A percentile compares a stretch with the other conserved stretches of the same genome.
Evolutionary conservation across 768 basidiomycete genomes (phyloP).

Genomic region (Coprinopsis strossmayeri): DNA sequence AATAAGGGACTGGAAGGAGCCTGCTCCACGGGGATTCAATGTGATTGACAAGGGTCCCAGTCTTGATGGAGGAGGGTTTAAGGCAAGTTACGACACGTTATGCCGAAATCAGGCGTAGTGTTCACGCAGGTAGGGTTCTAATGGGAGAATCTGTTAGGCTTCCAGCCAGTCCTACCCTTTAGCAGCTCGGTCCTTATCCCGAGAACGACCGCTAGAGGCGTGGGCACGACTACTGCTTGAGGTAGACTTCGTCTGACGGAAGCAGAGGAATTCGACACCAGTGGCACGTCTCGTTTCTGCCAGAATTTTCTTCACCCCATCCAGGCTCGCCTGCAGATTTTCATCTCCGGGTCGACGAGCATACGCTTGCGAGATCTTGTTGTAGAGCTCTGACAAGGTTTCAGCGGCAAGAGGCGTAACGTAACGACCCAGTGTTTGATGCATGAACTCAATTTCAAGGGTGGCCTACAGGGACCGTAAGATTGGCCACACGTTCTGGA

Average conservation of each 20-base stretch:
- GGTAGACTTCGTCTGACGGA: slow-evolving; percentile 62
- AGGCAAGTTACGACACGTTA: background rate
- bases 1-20: background rate
- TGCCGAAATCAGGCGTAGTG: background rate
- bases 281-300: slow-evolving; percentile 86
- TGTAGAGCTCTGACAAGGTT: slow-evolving; percentile 87
- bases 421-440: slow-evolving; percentile 89
- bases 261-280: slow-evolving; percentile 92
- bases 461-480: slow-evolving; percentile 61
- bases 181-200: slow-evolving; percentile 21
- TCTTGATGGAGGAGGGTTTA: background rate
- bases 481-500: background rate
- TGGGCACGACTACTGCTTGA: slow-evolving; percentile 19
- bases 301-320: slow-evolving; percentile 86
- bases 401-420: slow-evolving; percentile 76
- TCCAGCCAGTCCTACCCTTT: background rate
- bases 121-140: background rate
- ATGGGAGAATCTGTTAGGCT: background rate
- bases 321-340: slow-evolving; percentile 81
- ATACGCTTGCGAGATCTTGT: slow-evolving; percentile 91
- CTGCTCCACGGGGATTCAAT: background rate
- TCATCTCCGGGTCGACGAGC: slow-evolving; percentile 78
- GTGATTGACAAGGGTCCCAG: background rate
- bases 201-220: slow-evolving; percentile 16
- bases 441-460: slow-evolving; percentile 97